Evolutionary conservation across 345 rosid genomes (phyloP), one percentile per base, ranked within the genome.

Genomic region (Triadica sebifera): DNA sequence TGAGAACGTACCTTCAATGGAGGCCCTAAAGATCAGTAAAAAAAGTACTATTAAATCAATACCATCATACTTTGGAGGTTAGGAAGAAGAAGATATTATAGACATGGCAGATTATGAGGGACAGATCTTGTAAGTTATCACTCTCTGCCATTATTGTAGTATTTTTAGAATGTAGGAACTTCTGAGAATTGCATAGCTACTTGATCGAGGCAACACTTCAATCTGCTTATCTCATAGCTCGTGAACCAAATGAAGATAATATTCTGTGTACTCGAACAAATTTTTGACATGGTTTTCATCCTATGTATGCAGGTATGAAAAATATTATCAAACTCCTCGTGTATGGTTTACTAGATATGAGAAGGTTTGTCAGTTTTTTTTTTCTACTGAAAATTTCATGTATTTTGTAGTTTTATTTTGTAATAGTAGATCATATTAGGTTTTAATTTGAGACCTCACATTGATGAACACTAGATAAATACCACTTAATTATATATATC

Each of bases 311-410:
- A 94, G n/a, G n/a, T n/a, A n/a, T n/a, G n/a, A n/a, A n/a, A n/a
- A n/a, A n/a, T n/a, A n/a, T n/a, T n/a, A n/a, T 80, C 96, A 94
- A 85, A 94, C 93, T 71, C 98, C 98, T 53, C 93, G 96, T 67
- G 97, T 94, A 59, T 94, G 94, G 94, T 88, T 91, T 74, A 91
- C 96, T 75, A 96, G 97, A 75, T 90, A 93, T 78, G 97, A 91
- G 67, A 96, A 91, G 94, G 98, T 90, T 46, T 66, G 86, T 76
- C 24, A 10, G 17, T n/a, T 51, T 51, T 49, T 6, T n/a, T n/a
- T n/a, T 29, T 57, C 3, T 52, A 59, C 25, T 39, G 9, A n/a
- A 47, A 13, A 16, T 63, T 0, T 45, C n/a, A 13, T n/a, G 6
- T 51, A n/a, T n/a, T n/a, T n/a, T n/a, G n/a, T n/a, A n/a, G n/a